Evolutionary conservation across 768 basidiomycete species (phyloP).

Genomic region (Suillus ampliporus): DNA sequence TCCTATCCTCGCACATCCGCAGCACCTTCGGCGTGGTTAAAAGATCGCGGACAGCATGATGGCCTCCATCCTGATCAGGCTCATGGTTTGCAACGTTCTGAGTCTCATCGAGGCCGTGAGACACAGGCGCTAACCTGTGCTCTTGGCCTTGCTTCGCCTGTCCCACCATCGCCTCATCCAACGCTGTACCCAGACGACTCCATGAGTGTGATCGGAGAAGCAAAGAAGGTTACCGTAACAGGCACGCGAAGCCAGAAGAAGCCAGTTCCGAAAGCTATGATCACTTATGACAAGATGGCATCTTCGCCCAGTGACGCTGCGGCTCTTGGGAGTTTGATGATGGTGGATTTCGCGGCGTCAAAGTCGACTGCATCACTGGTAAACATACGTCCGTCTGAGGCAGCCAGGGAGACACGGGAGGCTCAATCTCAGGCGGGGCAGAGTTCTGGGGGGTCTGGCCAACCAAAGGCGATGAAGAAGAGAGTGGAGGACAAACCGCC

Average conservation of each 20-base stretch:
- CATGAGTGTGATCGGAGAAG: conserved; percentile 59
- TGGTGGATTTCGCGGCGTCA: conserved; percentile 57
- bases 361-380: conserved; percentile 41
- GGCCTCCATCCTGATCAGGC: conserved; percentile 32
- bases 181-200: conserved; percentile 78
- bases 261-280: conserved; percentile 32
- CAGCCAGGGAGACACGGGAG: conserved; percentile 18
- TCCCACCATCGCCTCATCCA: conserved; percentile 60
- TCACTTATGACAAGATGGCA: conserved; percentile 18
- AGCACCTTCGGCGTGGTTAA: conserved; percentile 40
- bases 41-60: conserved; percentile 40
- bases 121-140: conserved; percentile 45
- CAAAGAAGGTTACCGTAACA: conserved; percentile 29
- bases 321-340: conserved; percentile 63
- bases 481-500: conserved; percentile 66
- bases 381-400: conserved; percentile 34
- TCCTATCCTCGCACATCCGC: conserved; percentile 60
- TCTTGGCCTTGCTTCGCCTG: conserved; percentile 40
- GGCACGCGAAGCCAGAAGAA: conserved; percentile 39
- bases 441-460: conserved; percentile 22
- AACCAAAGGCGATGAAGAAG: conserved; percentile 36
- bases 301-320: conserved; percentile 45
- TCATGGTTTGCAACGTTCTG: conserved; percentile 41
- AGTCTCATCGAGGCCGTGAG: conserved; percentile 48
- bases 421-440: conserved; percentile 37